Conservation (phyloP, 2,329 filamentous ascomycete species). For the Camptophora hylomeconis region DNA sequence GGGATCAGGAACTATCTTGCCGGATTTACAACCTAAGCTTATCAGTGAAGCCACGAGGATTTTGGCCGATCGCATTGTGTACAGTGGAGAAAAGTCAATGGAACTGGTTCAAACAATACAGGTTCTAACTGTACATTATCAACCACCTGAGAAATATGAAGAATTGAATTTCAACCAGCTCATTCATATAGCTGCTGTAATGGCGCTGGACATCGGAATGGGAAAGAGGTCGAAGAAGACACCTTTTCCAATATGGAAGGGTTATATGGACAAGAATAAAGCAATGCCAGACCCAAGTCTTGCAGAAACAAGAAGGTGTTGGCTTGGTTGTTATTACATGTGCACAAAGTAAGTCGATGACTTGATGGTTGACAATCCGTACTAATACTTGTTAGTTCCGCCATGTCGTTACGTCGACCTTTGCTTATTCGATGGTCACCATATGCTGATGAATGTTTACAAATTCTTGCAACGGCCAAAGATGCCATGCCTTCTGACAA, state of each 20-base stretch:
- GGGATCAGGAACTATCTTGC: constrained; percentile 38
- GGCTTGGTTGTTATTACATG: constrained; percentile 49
- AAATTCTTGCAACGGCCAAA: constrained; percentile 42
- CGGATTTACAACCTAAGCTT: constrained; percentile 48
- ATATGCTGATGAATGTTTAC: constrained; percentile 50
- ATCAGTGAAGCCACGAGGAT: constrained; percentile 57
- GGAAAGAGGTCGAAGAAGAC: constrained; percentile 39
- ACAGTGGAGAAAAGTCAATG: constrained; percentile 66
- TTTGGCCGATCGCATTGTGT: constrained; percentile 61
- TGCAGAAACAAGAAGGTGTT: constrained; percentile 45
- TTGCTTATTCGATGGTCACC: constrained; percentile 48
- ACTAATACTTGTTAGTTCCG: constrained; percentile 29
- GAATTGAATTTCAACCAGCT: constrained; percentile 85
- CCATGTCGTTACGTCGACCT: constrained; percentile 45
- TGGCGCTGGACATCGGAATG: constrained; percentile 74
- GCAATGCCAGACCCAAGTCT: constrained; percentile 34
- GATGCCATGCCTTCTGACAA: constrained; percentile 45
- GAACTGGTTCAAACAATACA: constrained; percentile 72
- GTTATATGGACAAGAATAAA: constrained; percentile 26
- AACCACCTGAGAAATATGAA: constrained; percentile 68
- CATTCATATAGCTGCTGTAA: constrained; percentile 65
- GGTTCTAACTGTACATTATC: constrained; percentile 70
- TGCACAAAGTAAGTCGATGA: constrained; percentile 36
- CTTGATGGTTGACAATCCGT: not conserved
- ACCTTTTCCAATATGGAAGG: constrained; percentile 25